Evolutionary conservation across 176 grass and related monocot species (phyloP), one percentile per base, ranked within the genome.

Genomic region (Carex cristatella): DNA sequence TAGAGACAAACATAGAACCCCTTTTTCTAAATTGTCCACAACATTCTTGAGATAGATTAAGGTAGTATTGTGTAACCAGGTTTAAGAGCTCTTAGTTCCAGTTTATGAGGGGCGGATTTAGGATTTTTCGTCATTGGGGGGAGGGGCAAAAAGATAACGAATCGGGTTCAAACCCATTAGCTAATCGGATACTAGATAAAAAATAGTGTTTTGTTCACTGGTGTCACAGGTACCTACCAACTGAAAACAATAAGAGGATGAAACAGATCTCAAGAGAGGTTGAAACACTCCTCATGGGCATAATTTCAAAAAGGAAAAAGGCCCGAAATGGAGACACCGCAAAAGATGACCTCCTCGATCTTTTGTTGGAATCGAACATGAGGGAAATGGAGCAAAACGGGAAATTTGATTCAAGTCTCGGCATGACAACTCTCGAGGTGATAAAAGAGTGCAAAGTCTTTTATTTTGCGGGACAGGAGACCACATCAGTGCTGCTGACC

Each of bases 391-490:
- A 48, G 8, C 48, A 18, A 10, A 60, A 79, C 58, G 88, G 85
- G 62, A 82, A 83, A n/a, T 71, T 61, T 0, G 49, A 89, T 42
- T 79, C 79, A 1, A 75, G 81, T 30, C 69, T 87, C 7, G 84
- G 86, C 53, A 91, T 97, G 87, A 92, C 77, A 18, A 89, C 85
- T 10, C 85, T 89, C 9, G 92, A 97, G 4, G 64, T 97, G 28
- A 94, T 97, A 11, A 89, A 90, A 48, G 94, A 97, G 83, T 97
- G 94, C 87, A 94, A 92, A 80, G 64, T 97, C 14, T 97, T 97
- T 79, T 97, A 97, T 75, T 92, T 97, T 66, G 94, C 87, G 0
- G 92, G 92, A 42, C 89, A 91, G 54, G 92, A 97, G 86, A 94
- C 90, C 54, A 94, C 92, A 59, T 86, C 92, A 18, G 87, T 90